Percentiles rank a stretch among this genome's conserved stretches.
phyloP scores from a whole-genome alignment of 2,329 filamentous ascomycete genomes.

The Colletotrichum neosansevieriae region DNA sequence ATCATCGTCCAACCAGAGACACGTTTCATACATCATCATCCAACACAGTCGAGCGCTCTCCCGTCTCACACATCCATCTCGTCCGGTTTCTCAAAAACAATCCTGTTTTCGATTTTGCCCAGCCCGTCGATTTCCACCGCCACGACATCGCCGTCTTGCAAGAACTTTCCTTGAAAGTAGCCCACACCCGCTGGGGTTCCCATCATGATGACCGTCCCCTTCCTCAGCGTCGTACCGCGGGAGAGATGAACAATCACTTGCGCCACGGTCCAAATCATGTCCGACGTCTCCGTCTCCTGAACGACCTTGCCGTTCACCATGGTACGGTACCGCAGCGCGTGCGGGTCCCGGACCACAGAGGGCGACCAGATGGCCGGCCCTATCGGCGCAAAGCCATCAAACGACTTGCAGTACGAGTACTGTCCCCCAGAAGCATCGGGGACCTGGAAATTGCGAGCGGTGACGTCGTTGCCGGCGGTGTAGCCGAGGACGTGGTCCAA shows the following conservation, averaged over 20 bases:
- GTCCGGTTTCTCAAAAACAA: constrained; percentile 45
- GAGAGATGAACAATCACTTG: constrained; percentile 58
- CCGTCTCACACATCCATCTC: background rate
- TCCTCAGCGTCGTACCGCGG: constrained; percentile 58
- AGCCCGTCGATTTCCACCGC: constrained; percentile 46
- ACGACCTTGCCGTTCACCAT: constrained; percentile 59
- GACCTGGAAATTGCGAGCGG: constrained; percentile 62
- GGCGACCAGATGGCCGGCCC: constrained; percentile 53
- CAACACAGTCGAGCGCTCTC: background rate
- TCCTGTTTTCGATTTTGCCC: constrained; percentile 47
- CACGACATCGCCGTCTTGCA: constrained; percentile 52
- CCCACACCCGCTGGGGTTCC: constrained; percentile 59
- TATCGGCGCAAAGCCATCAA: constrained; percentile 64
- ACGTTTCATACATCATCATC: too few species aligned
- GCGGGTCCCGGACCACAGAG: constrained; percentile 44
- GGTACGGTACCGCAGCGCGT: constrained; percentile 40
- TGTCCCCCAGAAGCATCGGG: constrained; percentile 54
- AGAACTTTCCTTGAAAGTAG: constrained; percentile 47
- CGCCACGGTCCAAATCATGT: constrained; percentile 59
- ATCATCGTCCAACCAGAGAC: too few species aligned
- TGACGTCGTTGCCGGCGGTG: constrained; percentile 66
- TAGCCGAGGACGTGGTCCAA: constrained; percentile 67
- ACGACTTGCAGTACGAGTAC: constrained; percentile 64
- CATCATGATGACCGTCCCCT: constrained; percentile 62
- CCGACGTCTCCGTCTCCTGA: constrained; percentile 54